phyloP scores from a whole-genome alignment of 805 yeast species.

The Jamesozyma jinghongensis region DNA sequence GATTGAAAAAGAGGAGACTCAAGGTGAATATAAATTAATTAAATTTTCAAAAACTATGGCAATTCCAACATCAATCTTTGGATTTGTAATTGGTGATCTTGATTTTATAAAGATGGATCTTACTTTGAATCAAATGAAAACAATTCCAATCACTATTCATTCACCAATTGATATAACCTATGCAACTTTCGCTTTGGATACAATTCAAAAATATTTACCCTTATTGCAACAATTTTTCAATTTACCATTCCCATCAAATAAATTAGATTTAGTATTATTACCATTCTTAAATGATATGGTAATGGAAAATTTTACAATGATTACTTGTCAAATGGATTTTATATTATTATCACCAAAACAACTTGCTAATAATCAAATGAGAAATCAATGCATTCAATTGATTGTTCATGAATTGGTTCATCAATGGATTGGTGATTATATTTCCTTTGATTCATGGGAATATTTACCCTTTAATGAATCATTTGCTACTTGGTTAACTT shows the following conservation, averaged over 20 bases:
- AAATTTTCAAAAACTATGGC: slow-evolving; percentile 46
- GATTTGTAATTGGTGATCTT: slow-evolving; percentile 61
- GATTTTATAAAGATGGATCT: slow-evolving; percentile 39
- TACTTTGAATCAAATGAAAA: slow-evolving; percentile 16
- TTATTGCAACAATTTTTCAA: slow-evolving; percentile 38
- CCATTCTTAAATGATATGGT: slow-evolving; percentile 72
- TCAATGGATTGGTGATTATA: slow-evolving; percentile 69
- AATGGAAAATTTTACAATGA: slow-evolving; percentile 71
- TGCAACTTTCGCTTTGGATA: slow-evolving; percentile 43
- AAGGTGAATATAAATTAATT: slow-evolving; percentile 29
- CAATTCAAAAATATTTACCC: slow-evolving; percentile 41
- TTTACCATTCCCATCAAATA: slow-evolving; percentile 45
- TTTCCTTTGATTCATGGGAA: slow-evolving; percentile 60
- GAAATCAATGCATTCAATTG: slow-evolving; percentile 41
- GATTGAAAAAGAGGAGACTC: background rate
- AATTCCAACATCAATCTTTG: slow-evolving; percentile 56
- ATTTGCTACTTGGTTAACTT: slow-evolving; percentile 68
- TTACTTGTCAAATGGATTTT: slow-evolving; percentile 50
- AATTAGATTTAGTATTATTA: slow-evolving; percentile 57
- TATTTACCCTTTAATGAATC: slow-evolving; percentile 69
- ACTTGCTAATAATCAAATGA: slow-evolving; percentile 18
- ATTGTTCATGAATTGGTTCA: slow-evolving; percentile 68
- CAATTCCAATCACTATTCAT: slow-evolving; percentile 44
- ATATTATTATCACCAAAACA: slow-evolving; percentile 32
- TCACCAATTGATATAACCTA: slow-evolving; percentile 40